phyloP scores from a whole-genome alignment of 805 yeast genomes.

The Wickerhamiella hasegawae region DNA sequence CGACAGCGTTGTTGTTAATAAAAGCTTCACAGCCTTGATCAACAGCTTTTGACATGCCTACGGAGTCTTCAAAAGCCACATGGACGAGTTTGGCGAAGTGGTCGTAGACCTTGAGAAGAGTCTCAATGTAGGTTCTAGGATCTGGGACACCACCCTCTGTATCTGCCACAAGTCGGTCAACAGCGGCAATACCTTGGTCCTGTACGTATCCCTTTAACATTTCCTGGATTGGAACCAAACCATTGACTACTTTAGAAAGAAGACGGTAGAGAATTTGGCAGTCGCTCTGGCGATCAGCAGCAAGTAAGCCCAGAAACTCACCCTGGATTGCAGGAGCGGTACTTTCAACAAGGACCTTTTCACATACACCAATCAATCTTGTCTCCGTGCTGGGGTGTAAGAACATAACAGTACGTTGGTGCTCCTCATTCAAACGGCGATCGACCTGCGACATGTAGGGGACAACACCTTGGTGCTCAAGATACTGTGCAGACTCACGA shows the following conservation, averaged over 20 bases:
- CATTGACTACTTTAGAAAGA: constrained; percentile 60
- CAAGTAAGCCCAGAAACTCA: constrained; percentile 62
- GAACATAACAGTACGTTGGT: constrained; percentile 56
- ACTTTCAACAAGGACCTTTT: constrained; percentile 57
- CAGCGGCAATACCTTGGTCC: constrained; percentile 41
- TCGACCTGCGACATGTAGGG: constrained; percentile 84
- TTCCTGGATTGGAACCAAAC: constrained; percentile 62
- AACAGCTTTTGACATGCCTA: constrained; percentile 68
- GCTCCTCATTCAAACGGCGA: constrained; percentile 67
- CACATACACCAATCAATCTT: constrained; percentile 58
- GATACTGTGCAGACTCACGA: constrained; percentile 49
- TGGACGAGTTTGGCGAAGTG: constrained; percentile 51
- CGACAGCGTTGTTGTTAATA: constrained; percentile 70
- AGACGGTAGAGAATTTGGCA: constrained; percentile 62
- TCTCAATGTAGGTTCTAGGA: constrained; percentile 68
- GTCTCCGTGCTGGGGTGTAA: constrained; percentile 76
- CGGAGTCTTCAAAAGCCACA: constrained; percentile 53
- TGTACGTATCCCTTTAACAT: constrained; percentile 60
- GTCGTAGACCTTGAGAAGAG: constrained; percentile 52
- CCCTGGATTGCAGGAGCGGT: constrained; percentile 64
- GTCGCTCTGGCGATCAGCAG: constrained; percentile 54
- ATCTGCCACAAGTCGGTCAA: constrained; percentile 37
- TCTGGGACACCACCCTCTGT: constrained; percentile 27
- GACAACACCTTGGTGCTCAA: constrained; percentile 64
- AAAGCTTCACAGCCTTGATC: constrained; percentile 78